Conservation (phyloP, 163 green algal genomes). For the Scenedesmus sp. region DNA sequence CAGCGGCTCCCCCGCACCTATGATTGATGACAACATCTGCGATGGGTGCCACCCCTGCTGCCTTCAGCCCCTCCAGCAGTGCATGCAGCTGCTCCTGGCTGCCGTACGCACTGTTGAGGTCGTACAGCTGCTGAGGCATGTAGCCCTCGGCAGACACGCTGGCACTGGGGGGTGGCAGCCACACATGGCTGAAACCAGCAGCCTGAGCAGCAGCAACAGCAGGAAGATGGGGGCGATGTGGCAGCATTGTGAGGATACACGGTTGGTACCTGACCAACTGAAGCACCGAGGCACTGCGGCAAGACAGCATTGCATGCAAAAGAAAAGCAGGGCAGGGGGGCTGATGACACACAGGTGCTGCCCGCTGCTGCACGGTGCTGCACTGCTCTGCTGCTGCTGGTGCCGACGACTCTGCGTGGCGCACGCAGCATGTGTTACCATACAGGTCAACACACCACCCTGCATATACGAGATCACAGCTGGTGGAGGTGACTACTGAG, state of each 20-base stretch:
- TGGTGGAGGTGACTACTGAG: too few species aligned
- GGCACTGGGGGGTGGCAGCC: constrained; percentile 33
- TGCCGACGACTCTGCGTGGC: background rate
- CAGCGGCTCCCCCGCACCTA: constrained; percentile 46
- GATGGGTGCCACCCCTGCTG: constrained; percentile 72
- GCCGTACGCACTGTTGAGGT: constrained; percentile 89
- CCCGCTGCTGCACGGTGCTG: too few species aligned
- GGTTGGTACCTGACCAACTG: too few species aligned
- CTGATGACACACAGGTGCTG: too few species aligned
- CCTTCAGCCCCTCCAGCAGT: constrained; percentile 55
- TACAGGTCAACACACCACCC: background rate
- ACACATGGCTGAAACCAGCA: constrained; percentile 38
- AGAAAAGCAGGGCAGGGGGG: too few species aligned
- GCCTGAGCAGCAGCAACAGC: constrained; percentile 4
- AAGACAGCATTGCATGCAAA: too few species aligned
- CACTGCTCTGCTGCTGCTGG: background rate
- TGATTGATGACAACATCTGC: constrained; percentile 94
- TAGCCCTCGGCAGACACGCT: constrained; percentile 81
- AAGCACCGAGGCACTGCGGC: too few species aligned
- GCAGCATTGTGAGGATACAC: too few species aligned
- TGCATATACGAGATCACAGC: background rate
- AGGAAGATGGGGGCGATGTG: background rate
- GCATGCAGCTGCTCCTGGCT: constrained; percentile 76
- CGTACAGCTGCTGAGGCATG: constrained; percentile 90
- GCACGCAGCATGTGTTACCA: background rate